Percentiles rank a stretch among this genome's conserved stretches.
Conservation (phyloP, 208 protist genomes). For the Novymonas esmeraldas region DNA sequence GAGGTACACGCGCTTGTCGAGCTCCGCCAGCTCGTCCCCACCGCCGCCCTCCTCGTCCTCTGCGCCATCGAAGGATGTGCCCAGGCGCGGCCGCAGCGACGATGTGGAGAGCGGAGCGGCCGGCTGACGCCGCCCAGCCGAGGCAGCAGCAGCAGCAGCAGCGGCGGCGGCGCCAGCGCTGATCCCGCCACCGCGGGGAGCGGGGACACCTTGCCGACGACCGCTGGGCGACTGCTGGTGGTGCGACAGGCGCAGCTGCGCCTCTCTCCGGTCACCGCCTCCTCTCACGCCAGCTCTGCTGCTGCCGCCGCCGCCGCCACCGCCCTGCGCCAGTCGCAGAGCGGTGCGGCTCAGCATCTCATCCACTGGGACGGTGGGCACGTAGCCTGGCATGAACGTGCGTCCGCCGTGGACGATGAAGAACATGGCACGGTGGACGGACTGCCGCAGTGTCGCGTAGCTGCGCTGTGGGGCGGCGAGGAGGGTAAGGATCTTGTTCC, state of each 20-base stretch:
- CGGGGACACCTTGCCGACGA: background rate
- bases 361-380: slow-evolving; percentile 49
- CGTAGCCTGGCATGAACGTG: slow-evolving; percentile 64
- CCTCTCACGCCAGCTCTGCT: background rate
- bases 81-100: background rate
- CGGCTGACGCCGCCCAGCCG: slow-evolving; percentile 2
- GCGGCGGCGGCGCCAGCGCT: background rate
- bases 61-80: background rate
- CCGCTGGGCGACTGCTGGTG: too few relatives aligned
- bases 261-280: background rate
- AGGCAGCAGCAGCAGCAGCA: background rate
- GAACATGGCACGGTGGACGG: slow-evolving; percentile 53
- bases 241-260: background rate
- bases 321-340: background rate
- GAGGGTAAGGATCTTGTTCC: slow-evolving; percentile 73
- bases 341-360: slow-evolving; percentile 48
- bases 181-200: background rate
- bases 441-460: slow-evolving; percentile 59
- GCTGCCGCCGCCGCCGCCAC: slow-evolving; percentile 3
- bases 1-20: slow-evolving; percentile 25
- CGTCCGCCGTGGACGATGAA: slow-evolving; percentile 50
- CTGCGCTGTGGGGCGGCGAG: slow-evolving; percentile 73
- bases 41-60: slow-evolving; percentile 7
- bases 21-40: slow-evolving; percentile 8
- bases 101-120: background rate